These are phyloP conservation scores for Adansonia gregorii DNA, from an alignment of 441 rosid genomes.

Conservation along the genomic window DNA sequence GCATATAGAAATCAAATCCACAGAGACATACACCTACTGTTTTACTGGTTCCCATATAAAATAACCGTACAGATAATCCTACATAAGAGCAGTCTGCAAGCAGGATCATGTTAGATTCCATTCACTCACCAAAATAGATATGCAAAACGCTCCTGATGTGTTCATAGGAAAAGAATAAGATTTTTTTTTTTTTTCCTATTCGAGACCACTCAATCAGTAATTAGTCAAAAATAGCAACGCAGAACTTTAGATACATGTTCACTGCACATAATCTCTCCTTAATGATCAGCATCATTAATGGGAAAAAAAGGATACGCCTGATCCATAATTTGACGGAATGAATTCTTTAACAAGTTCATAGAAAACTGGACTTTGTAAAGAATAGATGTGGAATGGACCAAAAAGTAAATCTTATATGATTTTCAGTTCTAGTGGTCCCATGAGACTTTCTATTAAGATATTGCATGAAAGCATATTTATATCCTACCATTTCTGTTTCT, in stretches of 20 bases:
- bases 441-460: background rate
- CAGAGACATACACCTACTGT: background rate
- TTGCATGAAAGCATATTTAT: too few relatives aligned
- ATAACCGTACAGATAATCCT: background rate
- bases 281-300: background rate
- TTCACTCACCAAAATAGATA: too few relatives aligned
- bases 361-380: background rate
- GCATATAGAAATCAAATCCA: slow-evolving; percentile 4
- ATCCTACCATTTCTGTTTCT: background rate
- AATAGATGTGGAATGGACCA: background rate
- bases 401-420: background rate
- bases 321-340: background rate
- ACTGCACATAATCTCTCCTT: background rate
- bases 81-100: background rate
- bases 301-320: background rate
- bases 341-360: background rate
- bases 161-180: background rate
- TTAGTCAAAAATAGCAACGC: background rate
- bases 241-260: background rate
- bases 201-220: background rate
- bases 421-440: background rate
- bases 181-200: background rate
- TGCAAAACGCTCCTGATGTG: background rate
- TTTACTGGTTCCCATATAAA: background rate
- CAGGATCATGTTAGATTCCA: background rate